Base-by-base conservation (phyloP, 169 alveolate genomes). In the Plasmodium fragile region DNA sequence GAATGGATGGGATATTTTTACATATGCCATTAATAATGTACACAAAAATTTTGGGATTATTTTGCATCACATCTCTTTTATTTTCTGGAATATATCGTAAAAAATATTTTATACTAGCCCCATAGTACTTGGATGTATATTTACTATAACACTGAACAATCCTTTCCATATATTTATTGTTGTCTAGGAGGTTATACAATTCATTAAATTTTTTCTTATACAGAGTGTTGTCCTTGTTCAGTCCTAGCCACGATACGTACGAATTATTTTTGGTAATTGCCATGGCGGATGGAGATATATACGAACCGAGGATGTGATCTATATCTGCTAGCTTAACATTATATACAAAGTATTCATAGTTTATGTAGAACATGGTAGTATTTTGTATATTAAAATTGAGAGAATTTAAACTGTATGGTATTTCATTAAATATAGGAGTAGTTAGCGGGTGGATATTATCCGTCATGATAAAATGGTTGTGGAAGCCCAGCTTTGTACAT, bases 401-500 rank as follows among this genome's bases (percentile, higher is more conserved):
- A 11, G 90, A 59, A 80, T 30, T 77, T 77, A 89, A 89, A 72
- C 90, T 89, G 69, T 89, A 78, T 36, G 94, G 91, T 25, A 89
- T 65, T 69, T 89, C 78, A 7, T 55, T 78, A 39, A 52, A 55
- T 78, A 69, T 11, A 6, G 94, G 91, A 65, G 81, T 55, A 25
- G 59, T 22, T 18, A 89, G 49, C 11, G 94, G 94, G 22, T 89
- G 94, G 11, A 89, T 89, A 69, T 89, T 89, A 65, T 89, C 94
- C 28, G 94, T 89, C 43, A 89, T 45, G 36, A 89, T 59, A 80
- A 89, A 89, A 7, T 89, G 94, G 22, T 78, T 79, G 65, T 89
- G 94, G 25, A 89, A 89, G 0, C 94, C 94, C 49, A 89, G 55
- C 30, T 89, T 89, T 5, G 94, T 89, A 78, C 94, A 89, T 65